phyloP scores from a whole-genome alignment of 768 basidiomycete species.

The Xanthoconium stramineum region DNA sequence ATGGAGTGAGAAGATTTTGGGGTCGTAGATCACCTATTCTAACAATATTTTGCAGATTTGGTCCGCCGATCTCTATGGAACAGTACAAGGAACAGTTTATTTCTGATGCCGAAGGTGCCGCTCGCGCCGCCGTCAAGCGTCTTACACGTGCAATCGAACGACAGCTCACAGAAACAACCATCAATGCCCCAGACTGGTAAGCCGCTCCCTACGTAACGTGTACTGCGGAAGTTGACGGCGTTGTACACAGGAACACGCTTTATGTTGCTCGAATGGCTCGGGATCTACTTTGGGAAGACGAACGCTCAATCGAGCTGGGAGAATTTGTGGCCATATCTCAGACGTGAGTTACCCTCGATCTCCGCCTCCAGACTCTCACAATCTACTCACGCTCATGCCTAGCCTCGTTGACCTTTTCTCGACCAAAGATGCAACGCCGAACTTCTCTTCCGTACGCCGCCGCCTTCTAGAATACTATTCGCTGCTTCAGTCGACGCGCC shows the following conservation, averaged over 20 bases:
- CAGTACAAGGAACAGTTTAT: slow-evolving; percentile 76
- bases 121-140: slow-evolving; percentile 80
- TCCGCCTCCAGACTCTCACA: slow-evolving; percentile 13
- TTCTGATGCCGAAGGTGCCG: slow-evolving; percentile 60
- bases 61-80: slow-evolving; percentile 73
- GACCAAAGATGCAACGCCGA: slow-evolving; percentile 56
- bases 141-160: slow-evolving; percentile 73
- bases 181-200: slow-evolving; percentile 95
- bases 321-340: slow-evolving; percentile 86
- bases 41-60: slow-evolving; percentile 55
- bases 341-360: slow-evolving; percentile 58
- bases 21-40: slow-evolving; percentile 7
- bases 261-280: slow-evolving; percentile 90
- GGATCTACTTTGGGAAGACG: slow-evolving; percentile 88
- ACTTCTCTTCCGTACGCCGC: slow-evolving; percentile 59
- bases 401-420: slow-evolving; percentile 90
- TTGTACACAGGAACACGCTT: slow-evolving; percentile 72
- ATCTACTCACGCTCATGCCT: slow-evolving; percentile 24
- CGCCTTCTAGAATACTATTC: slow-evolving; percentile 86
- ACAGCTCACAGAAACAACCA: slow-evolving; percentile 69
- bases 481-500: slow-evolving; percentile 72
- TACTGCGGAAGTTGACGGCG: slow-evolving; percentile 16
- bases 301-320: slow-evolving; percentile 70
- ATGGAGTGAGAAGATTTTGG: slow-evolving; percentile 53
- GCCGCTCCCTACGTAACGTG: slow-evolving; percentile 24